These are phyloP conservation scores for Fagopyrum esculentum DNA, from an alignment of 148 eudicot genomes.

Conservation along the genomic window DNA sequence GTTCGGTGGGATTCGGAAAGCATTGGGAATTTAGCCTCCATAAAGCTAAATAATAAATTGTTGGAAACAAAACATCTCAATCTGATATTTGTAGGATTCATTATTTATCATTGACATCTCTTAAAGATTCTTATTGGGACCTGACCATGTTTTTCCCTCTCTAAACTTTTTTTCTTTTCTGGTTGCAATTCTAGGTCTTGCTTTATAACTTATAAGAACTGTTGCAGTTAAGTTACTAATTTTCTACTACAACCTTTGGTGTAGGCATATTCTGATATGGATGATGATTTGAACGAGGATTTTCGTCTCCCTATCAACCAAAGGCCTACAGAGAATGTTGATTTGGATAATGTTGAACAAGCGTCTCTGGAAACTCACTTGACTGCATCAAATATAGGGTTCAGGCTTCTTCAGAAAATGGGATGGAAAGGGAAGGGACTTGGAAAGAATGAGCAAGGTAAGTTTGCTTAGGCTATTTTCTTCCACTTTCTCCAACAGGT, in stretches of 20 bases:
- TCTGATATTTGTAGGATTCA: background rate
- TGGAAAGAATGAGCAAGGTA: conserved; percentile 95
- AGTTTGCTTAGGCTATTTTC: background rate
- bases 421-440: conserved; percentile 99
- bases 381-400: conserved; percentile 82
- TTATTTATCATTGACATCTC: background rate
- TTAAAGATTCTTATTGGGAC: background rate
- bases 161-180: background rate
- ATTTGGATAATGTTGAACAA: conserved; percentile 84
- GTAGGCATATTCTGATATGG: conserved; percentile 43
- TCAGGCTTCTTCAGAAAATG: conserved; percentile 91
- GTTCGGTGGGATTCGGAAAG: background rate
- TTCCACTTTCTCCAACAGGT: background rate
- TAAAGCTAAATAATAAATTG: background rate
- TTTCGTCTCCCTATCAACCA: conserved; percentile 75
- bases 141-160: background rate
- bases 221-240: background rate
- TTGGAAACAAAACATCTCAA: background rate
- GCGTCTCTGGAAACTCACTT: conserved; percentile 80
- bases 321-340: conserved; percentile 77
- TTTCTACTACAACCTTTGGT: conserved; percentile 7
- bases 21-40: background rate
- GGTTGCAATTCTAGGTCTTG: background rate
- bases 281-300: conserved; percentile 55
- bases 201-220: background rate